Evolutionary conservation across 305 asterid species (phyloP).

Genomic region (Fraxinus angustifolia): DNA sequence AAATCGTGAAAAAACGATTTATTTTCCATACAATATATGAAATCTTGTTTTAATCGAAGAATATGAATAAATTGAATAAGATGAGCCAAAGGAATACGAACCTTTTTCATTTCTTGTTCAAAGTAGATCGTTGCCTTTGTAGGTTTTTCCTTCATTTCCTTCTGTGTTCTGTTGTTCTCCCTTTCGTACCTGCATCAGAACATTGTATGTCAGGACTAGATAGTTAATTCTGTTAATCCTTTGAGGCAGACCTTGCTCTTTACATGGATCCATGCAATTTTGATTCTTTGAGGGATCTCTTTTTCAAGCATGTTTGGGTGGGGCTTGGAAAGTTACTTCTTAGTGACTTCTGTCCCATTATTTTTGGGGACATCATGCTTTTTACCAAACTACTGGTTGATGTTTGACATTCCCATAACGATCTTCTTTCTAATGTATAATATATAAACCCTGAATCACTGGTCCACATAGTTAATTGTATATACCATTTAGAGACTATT

Average conservation of each 20-base stretch:
- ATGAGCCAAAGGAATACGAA: not conserved
- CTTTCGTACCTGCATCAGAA: not conserved
- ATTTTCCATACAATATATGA: not conserved
- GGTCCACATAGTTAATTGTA: not conserved
- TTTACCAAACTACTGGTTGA: conserved; percentile 4
- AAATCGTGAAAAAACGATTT: not conserved
- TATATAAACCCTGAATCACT: not conserved
- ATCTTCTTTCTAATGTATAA: not conserved
- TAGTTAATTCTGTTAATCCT: not conserved
- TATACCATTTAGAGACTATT: not conserved
- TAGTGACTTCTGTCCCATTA: not conserved
- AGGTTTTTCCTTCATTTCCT: not conserved
- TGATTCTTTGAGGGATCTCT: not conserved
- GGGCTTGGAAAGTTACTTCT: not conserved
- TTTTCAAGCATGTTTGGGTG: not conserved
- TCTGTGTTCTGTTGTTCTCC: not conserved
- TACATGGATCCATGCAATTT: not conserved
- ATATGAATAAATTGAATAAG: not conserved
- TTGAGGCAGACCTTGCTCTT: not conserved
- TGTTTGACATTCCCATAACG: conserved; percentile 2
- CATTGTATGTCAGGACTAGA: not conserved
- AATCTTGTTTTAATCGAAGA: not conserved
- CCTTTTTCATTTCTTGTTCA: not conserved
- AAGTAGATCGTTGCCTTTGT: not conserved
- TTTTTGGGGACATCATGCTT: not conserved